Conservation (phyloP, 495 filamentous ascomycete genomes). For the Aspergillus avenaceus region DNA sequence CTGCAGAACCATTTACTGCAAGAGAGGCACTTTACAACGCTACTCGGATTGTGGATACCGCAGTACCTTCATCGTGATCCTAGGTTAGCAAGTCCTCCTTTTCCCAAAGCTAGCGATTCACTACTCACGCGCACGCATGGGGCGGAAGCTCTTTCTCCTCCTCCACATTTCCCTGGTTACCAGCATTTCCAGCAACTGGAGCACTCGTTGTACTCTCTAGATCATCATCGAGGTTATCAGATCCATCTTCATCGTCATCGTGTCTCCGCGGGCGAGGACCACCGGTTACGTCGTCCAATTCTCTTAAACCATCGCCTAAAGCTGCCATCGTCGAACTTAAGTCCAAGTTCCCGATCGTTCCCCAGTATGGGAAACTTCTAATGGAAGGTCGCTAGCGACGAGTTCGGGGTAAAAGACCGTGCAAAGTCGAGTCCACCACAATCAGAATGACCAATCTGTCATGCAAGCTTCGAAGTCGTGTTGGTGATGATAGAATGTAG, state of each 20-base stretch:
- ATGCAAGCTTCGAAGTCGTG: neutral
- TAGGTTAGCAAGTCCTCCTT: constrained; percentile 12
- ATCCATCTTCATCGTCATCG: constrained; percentile 82
- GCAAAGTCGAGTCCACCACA: constrained; percentile 8
- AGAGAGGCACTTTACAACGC: constrained; percentile 91
- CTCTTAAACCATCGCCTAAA: constrained; percentile 65
- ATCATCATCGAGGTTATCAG: constrained; percentile 86
- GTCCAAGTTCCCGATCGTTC: constrained; percentile 26
- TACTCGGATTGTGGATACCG: constrained; percentile 91
- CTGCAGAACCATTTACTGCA: constrained; percentile 99
- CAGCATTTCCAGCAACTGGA: constrained; percentile 66
- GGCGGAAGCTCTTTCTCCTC: constrained; percentile 91
- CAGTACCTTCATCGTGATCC: constrained; percentile 65
- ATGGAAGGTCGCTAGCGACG: constrained; percentile 1
- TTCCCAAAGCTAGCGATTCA: neutral
- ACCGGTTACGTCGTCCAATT: constrained; percentile 62
- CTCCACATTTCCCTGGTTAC: constrained; percentile 60
- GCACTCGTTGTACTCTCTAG: constrained; percentile 87
- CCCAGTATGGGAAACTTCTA: constrained; percentile 17
- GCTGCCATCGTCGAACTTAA: constrained; percentile 64
- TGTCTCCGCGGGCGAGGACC: constrained; percentile 66
- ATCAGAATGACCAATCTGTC: constrained; percentile 2
- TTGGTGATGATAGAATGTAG: neutral
- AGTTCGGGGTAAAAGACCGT: constrained; percentile 1
- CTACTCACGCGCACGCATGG: constrained; percentile 92